phyloP scores from a whole-genome alignment of 257 asterid species.

The Fraxinus cuspidata region DNA sequence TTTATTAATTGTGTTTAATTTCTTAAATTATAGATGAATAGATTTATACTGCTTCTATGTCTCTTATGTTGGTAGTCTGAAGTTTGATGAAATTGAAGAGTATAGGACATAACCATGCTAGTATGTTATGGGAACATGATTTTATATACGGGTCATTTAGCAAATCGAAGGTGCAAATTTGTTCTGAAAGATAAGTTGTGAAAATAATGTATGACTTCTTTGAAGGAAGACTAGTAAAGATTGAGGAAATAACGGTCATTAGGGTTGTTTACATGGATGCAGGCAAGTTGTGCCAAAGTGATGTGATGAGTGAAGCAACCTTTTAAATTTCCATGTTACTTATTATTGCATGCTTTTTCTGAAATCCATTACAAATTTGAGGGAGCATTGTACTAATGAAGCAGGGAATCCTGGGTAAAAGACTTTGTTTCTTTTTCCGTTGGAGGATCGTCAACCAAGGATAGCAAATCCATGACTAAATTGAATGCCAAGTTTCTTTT shows the following conservation, averaged over 20 bases:
- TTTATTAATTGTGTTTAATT: not conserved
- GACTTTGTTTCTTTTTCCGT: not conserved
- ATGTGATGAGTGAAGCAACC: not conserved
- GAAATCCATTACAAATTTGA: not conserved
- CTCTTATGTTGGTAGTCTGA: not conserved
- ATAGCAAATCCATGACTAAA: not conserved
- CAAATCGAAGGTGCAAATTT: not conserved
- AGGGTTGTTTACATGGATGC: not conserved
- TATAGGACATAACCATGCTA: not conserved
- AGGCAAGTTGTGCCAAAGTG: slow-evolving; percentile 2
- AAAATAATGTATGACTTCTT: not conserved
- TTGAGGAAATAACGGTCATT: not conserved
- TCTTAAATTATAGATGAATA: not conserved
- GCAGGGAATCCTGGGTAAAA: not conserved
- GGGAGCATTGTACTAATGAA: not conserved
- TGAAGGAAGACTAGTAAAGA: not conserved
- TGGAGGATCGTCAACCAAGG: not conserved
- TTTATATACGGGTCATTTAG: not conserved
- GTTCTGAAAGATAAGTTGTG: no score
- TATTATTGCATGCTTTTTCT: not conserved
- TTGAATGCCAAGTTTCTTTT: not conserved
- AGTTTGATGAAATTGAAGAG: not conserved
- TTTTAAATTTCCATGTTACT: not conserved
- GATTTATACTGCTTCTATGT: not conserved
- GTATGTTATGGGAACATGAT: not conserved